Conservation (phyloP, 805 yeast genomes). For the Teunomyces pallodes region DNA sequence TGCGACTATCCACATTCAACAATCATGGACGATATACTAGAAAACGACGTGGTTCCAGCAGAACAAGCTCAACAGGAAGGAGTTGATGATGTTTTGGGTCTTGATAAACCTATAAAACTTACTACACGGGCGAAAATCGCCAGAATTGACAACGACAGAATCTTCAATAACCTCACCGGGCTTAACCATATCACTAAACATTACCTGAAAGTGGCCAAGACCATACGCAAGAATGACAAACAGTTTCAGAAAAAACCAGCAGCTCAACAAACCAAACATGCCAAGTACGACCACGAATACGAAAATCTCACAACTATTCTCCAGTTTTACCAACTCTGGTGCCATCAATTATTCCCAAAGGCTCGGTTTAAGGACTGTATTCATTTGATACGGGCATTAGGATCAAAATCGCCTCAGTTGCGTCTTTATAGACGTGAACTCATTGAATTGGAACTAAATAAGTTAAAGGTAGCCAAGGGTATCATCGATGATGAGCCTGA, state of each 20-base stretch:
- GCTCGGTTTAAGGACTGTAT: constrained; percentile 74
- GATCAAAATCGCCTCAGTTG: constrained; percentile 40
- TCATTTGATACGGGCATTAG: constrained; percentile 48
- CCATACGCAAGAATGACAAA: constrained; percentile 28
- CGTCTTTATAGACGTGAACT: constrained; percentile 25
- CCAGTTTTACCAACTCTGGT: constrained; percentile 46
- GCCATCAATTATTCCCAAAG: constrained; percentile 61
- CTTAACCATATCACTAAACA: constrained; percentile 31
- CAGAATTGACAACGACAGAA: constrained; percentile 37
- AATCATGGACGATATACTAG: constrained; percentile 5
- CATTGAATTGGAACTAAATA: constrained; percentile 26
- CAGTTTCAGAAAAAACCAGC: constrained; percentile 13
- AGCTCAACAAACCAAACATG: constrained; percentile 10
- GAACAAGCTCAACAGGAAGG: background rate
- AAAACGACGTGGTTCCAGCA: background rate
- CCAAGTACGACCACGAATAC: constrained; percentile 29
- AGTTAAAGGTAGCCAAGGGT: constrained; percentile 13
- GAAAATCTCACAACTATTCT: constrained; percentile 33
- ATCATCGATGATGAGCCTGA: constrained; percentile 6
- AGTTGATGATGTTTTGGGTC: constrained; percentile 28
- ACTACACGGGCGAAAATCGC: constrained; percentile 31
- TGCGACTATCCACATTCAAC: too few relatives aligned
- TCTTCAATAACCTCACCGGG: constrained; percentile 33
- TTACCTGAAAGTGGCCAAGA: constrained; percentile 23
- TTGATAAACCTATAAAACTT: constrained; percentile 35